A percentile compares a stretch with the other conserved stretches of the same genome.
Conservation (phyloP, 139 green algal species). For the Nannochloris sp. region DNA sequence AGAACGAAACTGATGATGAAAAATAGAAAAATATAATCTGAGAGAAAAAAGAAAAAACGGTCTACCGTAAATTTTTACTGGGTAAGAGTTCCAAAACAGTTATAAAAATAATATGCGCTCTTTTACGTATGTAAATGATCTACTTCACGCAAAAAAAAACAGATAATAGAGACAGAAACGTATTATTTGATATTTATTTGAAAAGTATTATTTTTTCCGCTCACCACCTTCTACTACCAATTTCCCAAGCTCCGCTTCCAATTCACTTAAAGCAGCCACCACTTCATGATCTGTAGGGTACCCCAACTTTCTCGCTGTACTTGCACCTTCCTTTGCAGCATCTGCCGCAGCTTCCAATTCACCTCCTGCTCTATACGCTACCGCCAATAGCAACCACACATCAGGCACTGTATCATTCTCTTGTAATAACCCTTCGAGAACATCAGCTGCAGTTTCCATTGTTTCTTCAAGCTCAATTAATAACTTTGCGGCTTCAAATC, state of each 20-base stretch:
- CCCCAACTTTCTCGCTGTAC: background rate
- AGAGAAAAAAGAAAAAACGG: too few relatives aligned
- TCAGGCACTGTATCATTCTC: constrained; percentile 72
- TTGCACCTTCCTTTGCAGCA: constrained; percentile 15
- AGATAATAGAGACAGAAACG: too few relatives aligned
- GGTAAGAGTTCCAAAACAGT: too few relatives aligned
- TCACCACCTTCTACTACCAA: too few relatives aligned
- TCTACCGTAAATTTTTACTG: too few relatives aligned
- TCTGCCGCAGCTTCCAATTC: constrained; percentile 46
- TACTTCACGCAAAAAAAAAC: too few relatives aligned
- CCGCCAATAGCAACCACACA: constrained; percentile 69
- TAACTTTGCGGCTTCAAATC: constrained; percentile 79
- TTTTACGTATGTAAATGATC: too few relatives aligned
- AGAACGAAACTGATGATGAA: too few relatives aligned
- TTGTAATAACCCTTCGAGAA: constrained; percentile 63
- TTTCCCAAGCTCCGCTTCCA: background rate
- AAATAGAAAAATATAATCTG: too few relatives aligned
- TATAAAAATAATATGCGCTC: too few relatives aligned
- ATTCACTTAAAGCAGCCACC: background rate
- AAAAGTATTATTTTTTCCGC: too few relatives aligned
- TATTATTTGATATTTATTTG: too few relatives aligned
- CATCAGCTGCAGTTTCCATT: constrained; percentile 47
- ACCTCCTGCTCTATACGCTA: constrained; percentile 31
- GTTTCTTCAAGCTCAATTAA: constrained; percentile 75
- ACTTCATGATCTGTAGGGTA: constrained; percentile 3